Evolutionary conservation across 2,329 filamentous ascomycete species (phyloP), one percentile per base, ranked within the genome.

Genomic region (Arthrobotrys sinensis): DNA sequence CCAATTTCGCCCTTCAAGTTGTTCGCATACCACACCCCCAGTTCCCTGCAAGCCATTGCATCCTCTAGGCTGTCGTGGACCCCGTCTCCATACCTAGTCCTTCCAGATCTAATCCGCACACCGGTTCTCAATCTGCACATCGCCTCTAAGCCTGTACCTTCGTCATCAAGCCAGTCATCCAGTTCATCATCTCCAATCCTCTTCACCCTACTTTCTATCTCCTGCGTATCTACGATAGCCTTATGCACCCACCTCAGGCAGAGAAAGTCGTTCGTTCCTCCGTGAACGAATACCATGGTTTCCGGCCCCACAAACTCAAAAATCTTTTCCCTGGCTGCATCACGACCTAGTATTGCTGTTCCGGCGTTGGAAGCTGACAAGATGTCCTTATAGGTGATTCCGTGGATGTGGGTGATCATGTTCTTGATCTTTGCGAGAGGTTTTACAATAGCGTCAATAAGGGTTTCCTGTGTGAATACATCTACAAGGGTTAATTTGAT

Each of bases 401-500:
- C 88, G 0, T 88, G 88, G 76, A 82, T 88, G 2, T 82, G 83
- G 0, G 87, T 88, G 80, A 88, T 87, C 80, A 85, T 85, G 80
- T 89, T 86, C 4, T 81, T 65, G 84, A 89, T 87, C 7, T 80
- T 80, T 0, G 86, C 84, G 10, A 84, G 81, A 0, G 88, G 88
- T 55, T 82, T 85, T 2, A 89, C 87, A 0, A 89, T 84, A 4
- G 82, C 84, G 81, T 90, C 86, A 34, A 90, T 81, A 0, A 90
- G 85, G 10, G 86, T 80, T 12, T 85, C 81, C 2, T 85, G 84
- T 0, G 86, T 85, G 80, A 88, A 88, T 80, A 87, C 88, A 81
- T 89, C 88, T 28, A 89, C 81, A 1, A 86, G 81, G 0, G 86
- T 86, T 0, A 90, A 48, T 2, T 88, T 87, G 72, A 90, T 88